Base-by-base conservation (phyloP, 73 alveolate species). In the Symbiodinium pilosum region DNA sequence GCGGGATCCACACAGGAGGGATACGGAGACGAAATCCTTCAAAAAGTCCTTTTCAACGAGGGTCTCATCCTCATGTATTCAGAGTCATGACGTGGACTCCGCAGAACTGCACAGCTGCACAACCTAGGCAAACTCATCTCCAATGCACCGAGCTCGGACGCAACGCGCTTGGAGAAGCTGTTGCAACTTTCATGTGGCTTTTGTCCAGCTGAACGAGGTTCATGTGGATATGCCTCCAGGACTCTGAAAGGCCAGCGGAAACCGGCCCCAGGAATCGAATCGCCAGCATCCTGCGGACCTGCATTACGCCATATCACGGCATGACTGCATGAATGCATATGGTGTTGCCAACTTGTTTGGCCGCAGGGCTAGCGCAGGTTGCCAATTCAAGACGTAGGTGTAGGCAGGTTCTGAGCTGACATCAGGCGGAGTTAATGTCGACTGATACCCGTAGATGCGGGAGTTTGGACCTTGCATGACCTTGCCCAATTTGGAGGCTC, bases 371-470 rank as follows among this genome's bases (percentile, higher is more conserved):
- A 36, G 36, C 77, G 77, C 77, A 64, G 36, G 2, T 4, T 64
- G 77, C 77, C 32, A 64, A 64, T 64, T 64, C 77, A 64, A 26
- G 77, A 64, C 32, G 77, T 64, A 64, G 77, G 77, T 64, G 77
- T 64, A 64, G 77, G 77, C 77, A 64, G 77, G 77, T 64, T 64
- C n/a, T 21, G 77, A 64, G 77, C 77, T 24, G 77, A 28, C 77
- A 47, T 47, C 59, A 47, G 59, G 21, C 59, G 38, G 77, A 64
- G 77, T 64, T 64, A 64, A 64, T 64, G 77, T 64, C 77, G 77
- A 64, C 77, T 64, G 77, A 64, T 64, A 64, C 77, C 77, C 28
- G 77, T 64, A 64, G 77, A 64, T 64, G 77, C 77, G 28, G 77
- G 77, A 64, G 77, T 64, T 64, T 64, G 77, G 77, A 64, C 36